Conservation (phyloP, 2,329 filamentous ascomycete species). For the Alternaria ethzedia region DNA sequence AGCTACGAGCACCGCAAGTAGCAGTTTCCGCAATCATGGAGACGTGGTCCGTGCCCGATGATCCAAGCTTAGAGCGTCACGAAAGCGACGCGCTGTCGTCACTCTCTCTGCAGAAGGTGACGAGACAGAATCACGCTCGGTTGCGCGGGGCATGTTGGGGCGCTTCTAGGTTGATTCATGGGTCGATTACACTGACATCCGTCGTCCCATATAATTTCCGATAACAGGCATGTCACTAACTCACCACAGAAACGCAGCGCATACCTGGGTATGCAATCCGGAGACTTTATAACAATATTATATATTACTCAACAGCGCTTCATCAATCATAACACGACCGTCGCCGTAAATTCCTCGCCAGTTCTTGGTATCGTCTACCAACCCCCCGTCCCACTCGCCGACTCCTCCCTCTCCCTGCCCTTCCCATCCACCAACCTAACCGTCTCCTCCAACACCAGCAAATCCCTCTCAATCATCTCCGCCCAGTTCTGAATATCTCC, state of each 20-base stretch:
- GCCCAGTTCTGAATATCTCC: conserved; percentile 88
- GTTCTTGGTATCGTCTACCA: background rate
- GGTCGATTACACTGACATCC: background rate
- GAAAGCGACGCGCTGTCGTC: conserved; percentile 17
- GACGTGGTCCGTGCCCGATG: conserved; percentile 13
- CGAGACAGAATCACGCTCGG: background rate
- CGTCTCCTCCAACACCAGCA: conserved; percentile 51
- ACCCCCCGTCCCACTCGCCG: conserved; percentile 42
- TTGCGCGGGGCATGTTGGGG: background rate
- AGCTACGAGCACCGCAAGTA: conserved; percentile 16
- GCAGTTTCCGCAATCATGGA: conserved; percentile 29
- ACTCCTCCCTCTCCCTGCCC: conserved; percentile 21
- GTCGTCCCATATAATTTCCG: background rate
- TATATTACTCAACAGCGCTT: background rate
- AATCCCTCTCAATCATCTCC: conserved; percentile 69
- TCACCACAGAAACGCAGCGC: no score
- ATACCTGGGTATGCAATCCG: background rate
- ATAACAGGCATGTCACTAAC: background rate
- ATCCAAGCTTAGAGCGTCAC: conserved; percentile 18
- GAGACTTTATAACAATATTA: background rate
- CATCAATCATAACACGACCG: no score
- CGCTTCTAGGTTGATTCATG: rapidly evolving
- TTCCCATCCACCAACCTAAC: conserved; percentile 44
- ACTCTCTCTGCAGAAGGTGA: background rate
- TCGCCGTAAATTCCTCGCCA: no score